Evolutionary conservation across 495 filamentous ascomycete genomes (phyloP).

Genomic region (Pseudevernia furfuracea): DNA sequence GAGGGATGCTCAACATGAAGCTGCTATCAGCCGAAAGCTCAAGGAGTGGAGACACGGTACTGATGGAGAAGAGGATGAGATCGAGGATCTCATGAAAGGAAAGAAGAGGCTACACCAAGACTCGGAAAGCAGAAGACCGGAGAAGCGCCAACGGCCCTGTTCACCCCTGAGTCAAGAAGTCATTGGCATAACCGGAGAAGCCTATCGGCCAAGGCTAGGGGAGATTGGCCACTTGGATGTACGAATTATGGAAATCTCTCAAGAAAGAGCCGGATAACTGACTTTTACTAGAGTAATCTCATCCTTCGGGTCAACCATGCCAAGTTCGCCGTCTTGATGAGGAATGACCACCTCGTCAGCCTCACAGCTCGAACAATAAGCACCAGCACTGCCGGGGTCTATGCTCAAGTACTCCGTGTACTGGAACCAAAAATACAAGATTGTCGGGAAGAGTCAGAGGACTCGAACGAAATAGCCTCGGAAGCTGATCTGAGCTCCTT

Average conservation of each 20-base stretch:
- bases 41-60: conserved; percentile 41
- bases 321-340: conserved; percentile 72
- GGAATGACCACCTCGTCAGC: conserved; percentile 64
- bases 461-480: conserved; percentile 41
- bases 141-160: conserved; percentile 14
- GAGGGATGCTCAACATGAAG: conserved; percentile 45
- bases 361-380: conserved; percentile 53
- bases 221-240: conserved; percentile 1
- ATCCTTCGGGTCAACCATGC: conserved; percentile 78
- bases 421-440: conserved; percentile 60
- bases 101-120: conserved; percentile 22
- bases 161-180: neutral
- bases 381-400: conserved; percentile 62
- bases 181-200: neutral
- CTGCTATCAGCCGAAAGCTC: conserved; percentile 44
- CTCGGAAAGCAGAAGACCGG: neutral
- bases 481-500: conserved; percentile 43
- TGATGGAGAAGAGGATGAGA: conserved; percentile 31
- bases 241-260: neutral
- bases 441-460: conserved; percentile 49
- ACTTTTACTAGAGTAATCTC: conserved; percentile 43
- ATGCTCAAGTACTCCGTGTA: conserved; percentile 58
- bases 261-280: conserved; percentile 9
- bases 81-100: conserved; percentile 8
- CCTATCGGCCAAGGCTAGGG: neutral